Percentiles rank a stretch among this genome's conserved stretches.
Evolutionary conservation across 768 basidiomycete genomes (phyloP).

Genomic region (Kondoa malvinella): DNA sequence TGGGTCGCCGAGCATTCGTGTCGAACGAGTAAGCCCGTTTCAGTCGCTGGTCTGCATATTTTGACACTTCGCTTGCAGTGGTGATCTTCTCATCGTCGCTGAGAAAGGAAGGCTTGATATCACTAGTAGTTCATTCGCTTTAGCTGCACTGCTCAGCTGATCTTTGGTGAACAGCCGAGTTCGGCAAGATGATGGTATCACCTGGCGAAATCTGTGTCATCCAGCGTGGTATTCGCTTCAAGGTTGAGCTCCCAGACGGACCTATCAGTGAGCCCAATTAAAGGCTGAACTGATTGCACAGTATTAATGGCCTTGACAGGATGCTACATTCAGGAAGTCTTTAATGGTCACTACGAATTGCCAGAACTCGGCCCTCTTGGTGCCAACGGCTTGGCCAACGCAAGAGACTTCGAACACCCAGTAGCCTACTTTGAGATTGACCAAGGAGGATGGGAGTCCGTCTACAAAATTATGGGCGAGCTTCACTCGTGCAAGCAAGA

Average conservation of each 20-base stretch:
- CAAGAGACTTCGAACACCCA: conserved; percentile 49
- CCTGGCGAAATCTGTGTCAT: conserved; percentile 52
- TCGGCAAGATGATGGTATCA: conserved; percentile 37
- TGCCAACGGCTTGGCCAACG: conserved; percentile 48
- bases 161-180: too few relatives aligned
- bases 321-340: conserved; percentile 37
- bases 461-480: conserved; percentile 36
- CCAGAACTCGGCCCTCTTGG: conserved; percentile 45
- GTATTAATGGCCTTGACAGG: conserved; percentile 30
- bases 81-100: conserved; percentile 51
- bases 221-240: conserved; percentile 52
- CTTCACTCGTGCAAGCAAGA: conserved; percentile 20
- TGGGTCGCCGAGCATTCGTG: conserved; percentile 23
- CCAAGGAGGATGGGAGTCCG: conserved; percentile 35
- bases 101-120: conserved; percentile 50
- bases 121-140: too few relatives aligned
- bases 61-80: conserved; percentile 22
- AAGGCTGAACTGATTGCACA: neutral
- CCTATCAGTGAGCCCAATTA: conserved; percentile 41
- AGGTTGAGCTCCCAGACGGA: conserved; percentile 35
- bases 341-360: conserved; percentile 46
- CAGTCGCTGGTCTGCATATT: conserved; percentile 30
- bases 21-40: conserved; percentile 9
- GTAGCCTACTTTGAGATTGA: conserved; percentile 52
- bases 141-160: too few relatives aligned